Percentiles rank a stretch among this genome's conserved stretches.
These are phyloP conservation scores for Cryphonectria carpinicola DNA, from an alignment of 2,329 filamentous ascomycete species.

Conservation along the genomic window DNA sequence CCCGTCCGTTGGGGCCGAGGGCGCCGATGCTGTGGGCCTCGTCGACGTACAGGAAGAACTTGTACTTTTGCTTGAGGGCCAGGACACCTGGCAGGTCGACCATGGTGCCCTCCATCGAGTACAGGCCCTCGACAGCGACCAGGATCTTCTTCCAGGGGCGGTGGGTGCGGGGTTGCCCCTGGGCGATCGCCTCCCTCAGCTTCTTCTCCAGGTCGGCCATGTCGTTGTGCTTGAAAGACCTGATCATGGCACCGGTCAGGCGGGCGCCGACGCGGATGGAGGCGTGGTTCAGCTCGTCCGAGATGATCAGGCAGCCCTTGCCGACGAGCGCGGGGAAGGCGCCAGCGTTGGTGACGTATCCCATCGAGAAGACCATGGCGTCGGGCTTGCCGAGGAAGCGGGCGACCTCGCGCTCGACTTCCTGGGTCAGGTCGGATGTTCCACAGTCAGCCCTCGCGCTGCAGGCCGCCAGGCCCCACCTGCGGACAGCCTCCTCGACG, in stretches of 20 bases:
- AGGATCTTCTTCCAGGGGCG: slow-evolving; percentile 99
- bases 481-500: slow-evolving; percentile 82
- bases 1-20: slow-evolving; percentile 82
- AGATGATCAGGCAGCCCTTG: slow-evolving; percentile 93
- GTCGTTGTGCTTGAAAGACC: slow-evolving; percentile 97
- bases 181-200: slow-evolving; percentile 89
- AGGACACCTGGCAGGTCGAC: slow-evolving; percentile 93
- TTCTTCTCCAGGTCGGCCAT: slow-evolving; percentile 84
- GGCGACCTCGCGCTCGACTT: slow-evolving; percentile 89
- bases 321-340: slow-evolving; percentile 90
- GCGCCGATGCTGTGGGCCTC: slow-evolving; percentile 97
- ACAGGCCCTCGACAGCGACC: slow-evolving; percentile 93
- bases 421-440: slow-evolving; percentile 82
- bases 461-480: slow-evolving; percentile 81
- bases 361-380: slow-evolving; percentile 98
- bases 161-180: slow-evolving; percentile 97
- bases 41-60: slow-evolving; percentile 93
- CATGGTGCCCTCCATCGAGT: slow-evolving; percentile 99
- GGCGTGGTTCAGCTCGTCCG: slow-evolving; percentile 96
- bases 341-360: slow-evolving; percentile 93
- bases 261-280: slow-evolving; percentile 95
- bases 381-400: slow-evolving; percentile 92
- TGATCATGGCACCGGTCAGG: slow-evolving; percentile 91
- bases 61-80: slow-evolving; percentile 90
- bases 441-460: slow-evolving; percentile 84